A percentile compares a stretch with the other conserved stretches of the same genome.
These are phyloP conservation scores for Ustilago xerochloae DNA, from an alignment of 1,284 basidiomycete species.

Conservation along the genomic window DNA sequence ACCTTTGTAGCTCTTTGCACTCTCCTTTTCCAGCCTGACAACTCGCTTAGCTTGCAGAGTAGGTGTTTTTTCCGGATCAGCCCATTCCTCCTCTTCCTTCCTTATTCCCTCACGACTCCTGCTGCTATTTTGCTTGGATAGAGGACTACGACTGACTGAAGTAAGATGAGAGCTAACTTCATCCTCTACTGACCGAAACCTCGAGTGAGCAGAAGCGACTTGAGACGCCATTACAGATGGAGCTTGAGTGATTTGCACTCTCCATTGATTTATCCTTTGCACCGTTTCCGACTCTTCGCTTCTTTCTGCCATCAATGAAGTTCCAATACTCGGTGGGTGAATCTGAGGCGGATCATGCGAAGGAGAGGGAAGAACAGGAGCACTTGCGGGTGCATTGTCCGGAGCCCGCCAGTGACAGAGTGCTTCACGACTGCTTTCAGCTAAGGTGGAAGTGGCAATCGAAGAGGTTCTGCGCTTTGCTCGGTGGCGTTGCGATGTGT, in stretches of 20 bases:
- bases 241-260: constrained; percentile 15
- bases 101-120: neutral
- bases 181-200: neutral
- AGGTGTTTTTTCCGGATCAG: constrained; percentile 12
- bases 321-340: neutral
- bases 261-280: constrained; percentile 28
- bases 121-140: constrained; percentile 9
- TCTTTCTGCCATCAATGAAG: neutral
- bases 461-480: neutral
- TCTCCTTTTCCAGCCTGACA: neutral
- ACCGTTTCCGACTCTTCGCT: constrained; percentile 18
- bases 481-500: neutral
- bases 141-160: constrained; percentile 32
- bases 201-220: constrained; percentile 12
- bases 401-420: constrained; percentile 17
- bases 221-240: constrained; percentile 10
- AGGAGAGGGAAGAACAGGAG: neutral
- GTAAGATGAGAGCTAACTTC: constrained; percentile 21
- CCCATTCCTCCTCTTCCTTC: neutral
- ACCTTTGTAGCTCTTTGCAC: neutral
- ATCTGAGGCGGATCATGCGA: neutral
- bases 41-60: constrained; percentile 9
- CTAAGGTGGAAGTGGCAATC: neutral
- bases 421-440: constrained; percentile 14
- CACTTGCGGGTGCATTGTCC: neutral